phyloP scores from a whole-genome alignment of 805 yeast genomes.

The Allodekkera sacchari region DNA sequence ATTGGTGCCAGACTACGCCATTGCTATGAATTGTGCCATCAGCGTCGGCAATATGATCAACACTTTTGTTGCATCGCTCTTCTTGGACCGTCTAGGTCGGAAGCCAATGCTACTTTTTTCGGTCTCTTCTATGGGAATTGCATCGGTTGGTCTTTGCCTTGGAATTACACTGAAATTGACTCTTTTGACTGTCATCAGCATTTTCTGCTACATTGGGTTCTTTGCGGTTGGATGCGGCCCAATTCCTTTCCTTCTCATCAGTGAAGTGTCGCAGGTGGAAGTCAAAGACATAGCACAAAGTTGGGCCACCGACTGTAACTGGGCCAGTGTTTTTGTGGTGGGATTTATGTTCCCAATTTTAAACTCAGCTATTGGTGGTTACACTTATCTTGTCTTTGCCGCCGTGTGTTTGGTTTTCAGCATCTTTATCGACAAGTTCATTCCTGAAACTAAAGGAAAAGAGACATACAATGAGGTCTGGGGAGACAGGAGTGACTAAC shows the following conservation, averaged over 20 bases:
- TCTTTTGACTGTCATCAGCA: conserved; percentile 48
- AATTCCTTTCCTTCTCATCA: conserved; percentile 80
- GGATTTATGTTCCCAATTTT: conserved; percentile 77
- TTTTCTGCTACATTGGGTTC: conserved; percentile 66
- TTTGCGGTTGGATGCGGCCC: conserved; percentile 95
- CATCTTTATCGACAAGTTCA: conserved; percentile 33
- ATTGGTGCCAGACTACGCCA: conserved; percentile 64
- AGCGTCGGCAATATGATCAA: conserved; percentile 67
- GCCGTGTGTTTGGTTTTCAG: conserved; percentile 42
- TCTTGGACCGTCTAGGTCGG: conserved; percentile 73
- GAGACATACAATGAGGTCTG: conserved; percentile 60
- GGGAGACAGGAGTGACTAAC: conserved; percentile 23
- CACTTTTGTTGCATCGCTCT: conserved; percentile 64
- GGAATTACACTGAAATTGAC: conserved; percentile 50
- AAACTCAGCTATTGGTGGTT: conserved; percentile 61
- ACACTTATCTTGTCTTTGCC: conserved; percentile 69
- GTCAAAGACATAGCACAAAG: conserved; percentile 87
- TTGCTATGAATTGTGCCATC: conserved; percentile 64
- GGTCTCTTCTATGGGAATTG: conserved; percentile 56
- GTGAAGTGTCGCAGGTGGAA: conserved; percentile 78
- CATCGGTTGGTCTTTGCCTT: conserved; percentile 53
- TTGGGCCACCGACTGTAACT: conserved; percentile 84
- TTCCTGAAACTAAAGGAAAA: conserved; percentile 77
- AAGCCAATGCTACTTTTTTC: conserved; percentile 64
- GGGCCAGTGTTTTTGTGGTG: conserved; percentile 80